Conservation (phyloP, 768 basidiomycete genomes). For the Galerina sulciceps region DNA sequence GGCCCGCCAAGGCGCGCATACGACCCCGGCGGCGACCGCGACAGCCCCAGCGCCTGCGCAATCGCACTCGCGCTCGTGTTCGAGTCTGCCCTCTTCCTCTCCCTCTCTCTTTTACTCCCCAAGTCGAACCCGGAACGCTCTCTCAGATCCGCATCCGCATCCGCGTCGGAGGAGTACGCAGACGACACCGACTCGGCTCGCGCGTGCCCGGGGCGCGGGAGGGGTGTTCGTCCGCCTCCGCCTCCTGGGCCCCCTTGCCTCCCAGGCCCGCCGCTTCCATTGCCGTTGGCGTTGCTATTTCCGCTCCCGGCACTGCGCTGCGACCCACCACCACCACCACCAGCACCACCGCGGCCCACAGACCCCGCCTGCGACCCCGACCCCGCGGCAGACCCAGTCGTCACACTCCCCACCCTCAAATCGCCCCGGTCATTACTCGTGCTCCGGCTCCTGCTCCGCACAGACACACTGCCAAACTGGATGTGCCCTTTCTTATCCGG, state of each 20-base stretch:
- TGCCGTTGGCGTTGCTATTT: too few relatives aligned
- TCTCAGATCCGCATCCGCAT: neutral
- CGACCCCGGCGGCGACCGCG: conserved; percentile 41
- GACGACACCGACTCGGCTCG: conserved; percentile 27
- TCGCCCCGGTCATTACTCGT: conserved; percentile 7
- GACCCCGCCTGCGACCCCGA: too few relatives aligned
- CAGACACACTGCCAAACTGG: conserved; percentile 10
- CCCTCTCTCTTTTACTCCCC: neutral
- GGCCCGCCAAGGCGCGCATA: conserved; percentile 45
- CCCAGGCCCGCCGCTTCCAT: too few relatives aligned
- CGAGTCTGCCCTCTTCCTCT: conserved; percentile 8
- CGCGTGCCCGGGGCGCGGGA: neutral
- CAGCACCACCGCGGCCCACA: too few relatives aligned
- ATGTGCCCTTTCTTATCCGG: neutral
- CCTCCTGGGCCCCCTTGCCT: neutral
- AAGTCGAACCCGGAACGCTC: neutral
- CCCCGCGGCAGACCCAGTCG: neutral
- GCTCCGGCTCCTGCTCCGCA: conserved; percentile 16
- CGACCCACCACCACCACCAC: neutral
- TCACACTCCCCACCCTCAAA: conserved; percentile 3
- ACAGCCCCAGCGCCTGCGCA: conserved; percentile 48
- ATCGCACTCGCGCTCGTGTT: conserved; percentile 39
- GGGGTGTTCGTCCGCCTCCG: neutral
- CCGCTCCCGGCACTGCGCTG: neutral
- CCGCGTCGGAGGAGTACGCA: conserved; percentile 20